These are phyloP conservation scores for Ceratobasidium sp. DNA, from an alignment of 1,284 basidiomycete genomes.

Conservation along the genomic window DNA sequence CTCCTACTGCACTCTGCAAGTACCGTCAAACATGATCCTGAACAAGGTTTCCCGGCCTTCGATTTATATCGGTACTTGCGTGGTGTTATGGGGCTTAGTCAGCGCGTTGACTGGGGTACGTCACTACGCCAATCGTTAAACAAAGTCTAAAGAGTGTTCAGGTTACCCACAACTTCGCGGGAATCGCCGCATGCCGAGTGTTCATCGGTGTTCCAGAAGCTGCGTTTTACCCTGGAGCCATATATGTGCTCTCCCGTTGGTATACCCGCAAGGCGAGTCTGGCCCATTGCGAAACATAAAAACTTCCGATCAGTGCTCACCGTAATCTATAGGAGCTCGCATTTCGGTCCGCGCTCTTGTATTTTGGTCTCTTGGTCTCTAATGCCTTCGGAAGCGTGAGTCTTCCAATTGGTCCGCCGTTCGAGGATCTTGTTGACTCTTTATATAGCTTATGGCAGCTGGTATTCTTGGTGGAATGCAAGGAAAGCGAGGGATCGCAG, in stretches of 20 bases:
- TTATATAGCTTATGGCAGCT: constrained; percentile 65
- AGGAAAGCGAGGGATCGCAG: constrained; percentile 67
- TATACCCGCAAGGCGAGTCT: constrained; percentile 72
- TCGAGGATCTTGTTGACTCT: constrained; percentile 39
- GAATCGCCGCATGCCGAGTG: constrained; percentile 64
- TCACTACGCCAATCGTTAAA: constrained; percentile 25
- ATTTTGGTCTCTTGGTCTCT: constrained; percentile 70
- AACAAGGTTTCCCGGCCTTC: constrained; percentile 55
- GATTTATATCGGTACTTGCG: constrained; percentile 65
- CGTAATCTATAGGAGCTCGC: constrained; percentile 73
- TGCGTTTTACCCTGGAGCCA: constrained; percentile 68
- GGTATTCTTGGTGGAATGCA: constrained; percentile 77
- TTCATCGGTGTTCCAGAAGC: constrained; percentile 71
- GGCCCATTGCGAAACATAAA: no score
- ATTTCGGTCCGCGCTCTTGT: constrained; percentile 73
- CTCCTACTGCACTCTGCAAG: constrained; percentile 50
- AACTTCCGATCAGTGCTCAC: no score
- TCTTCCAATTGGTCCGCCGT: constrained; percentile 28
- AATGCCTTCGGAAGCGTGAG: constrained; percentile 77
- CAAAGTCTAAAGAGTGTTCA: constrained; percentile 44
- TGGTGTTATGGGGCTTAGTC: constrained; percentile 68
- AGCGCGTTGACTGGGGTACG: constrained; percentile 67
- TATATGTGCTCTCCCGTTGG: constrained; percentile 69
- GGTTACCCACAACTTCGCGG: constrained; percentile 62
- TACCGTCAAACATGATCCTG: constrained; percentile 41